Conservation (phyloP, 2,329 filamentous ascomycete species). For the Exophiala phaeomuriformis region DNA sequence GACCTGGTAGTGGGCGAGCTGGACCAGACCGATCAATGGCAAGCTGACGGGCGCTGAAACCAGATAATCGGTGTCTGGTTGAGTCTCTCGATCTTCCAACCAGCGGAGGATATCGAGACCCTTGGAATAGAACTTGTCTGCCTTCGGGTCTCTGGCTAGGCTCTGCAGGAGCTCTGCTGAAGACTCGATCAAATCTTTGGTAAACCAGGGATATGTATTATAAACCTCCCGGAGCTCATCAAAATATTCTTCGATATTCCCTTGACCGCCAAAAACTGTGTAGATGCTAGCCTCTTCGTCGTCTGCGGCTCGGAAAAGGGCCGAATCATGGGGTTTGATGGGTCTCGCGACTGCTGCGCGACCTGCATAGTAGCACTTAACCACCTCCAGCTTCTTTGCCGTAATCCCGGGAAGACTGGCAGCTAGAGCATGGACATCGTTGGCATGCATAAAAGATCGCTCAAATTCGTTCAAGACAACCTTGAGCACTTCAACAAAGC, state of each 20-base stretch:
- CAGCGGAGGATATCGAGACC: conserved; percentile 92
- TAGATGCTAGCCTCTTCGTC: conserved; percentile 81
- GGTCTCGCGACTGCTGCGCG: conserved; percentile 74
- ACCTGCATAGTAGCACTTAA: conserved; percentile 85
- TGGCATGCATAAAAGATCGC: conserved; percentile 85
- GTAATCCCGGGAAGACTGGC: conserved; percentile 82
- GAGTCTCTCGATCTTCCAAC: conserved; percentile 81
- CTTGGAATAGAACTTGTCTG: conserved; percentile 93
- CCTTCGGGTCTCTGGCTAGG: conserved; percentile 72
- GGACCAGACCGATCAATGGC: conserved; percentile 89
- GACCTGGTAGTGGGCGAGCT: conserved; percentile 90
- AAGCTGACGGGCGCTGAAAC: conserved; percentile 93
- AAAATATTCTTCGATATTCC: conserved; percentile 99
- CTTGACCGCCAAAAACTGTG: conserved; percentile 92
- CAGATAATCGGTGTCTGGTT: conserved; percentile 88
- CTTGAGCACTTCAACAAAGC: conserved; percentile 87
- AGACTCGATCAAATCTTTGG: conserved; percentile 72
- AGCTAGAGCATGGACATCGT: conserved; percentile 89
- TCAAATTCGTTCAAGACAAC: conserved; percentile 93
- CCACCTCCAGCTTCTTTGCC: conserved; percentile 82
- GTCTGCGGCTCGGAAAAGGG: conserved; percentile 77
- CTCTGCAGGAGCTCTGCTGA: conserved; percentile 82
- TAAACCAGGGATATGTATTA: conserved; percentile 81
- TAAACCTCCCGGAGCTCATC: conserved; percentile 91
- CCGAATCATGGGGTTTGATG: conserved; percentile 89